Evolutionary conservation across 2,329 filamentous ascomycete species (phyloP).

Genomic region (Rhynchosporium agropyri): DNA sequence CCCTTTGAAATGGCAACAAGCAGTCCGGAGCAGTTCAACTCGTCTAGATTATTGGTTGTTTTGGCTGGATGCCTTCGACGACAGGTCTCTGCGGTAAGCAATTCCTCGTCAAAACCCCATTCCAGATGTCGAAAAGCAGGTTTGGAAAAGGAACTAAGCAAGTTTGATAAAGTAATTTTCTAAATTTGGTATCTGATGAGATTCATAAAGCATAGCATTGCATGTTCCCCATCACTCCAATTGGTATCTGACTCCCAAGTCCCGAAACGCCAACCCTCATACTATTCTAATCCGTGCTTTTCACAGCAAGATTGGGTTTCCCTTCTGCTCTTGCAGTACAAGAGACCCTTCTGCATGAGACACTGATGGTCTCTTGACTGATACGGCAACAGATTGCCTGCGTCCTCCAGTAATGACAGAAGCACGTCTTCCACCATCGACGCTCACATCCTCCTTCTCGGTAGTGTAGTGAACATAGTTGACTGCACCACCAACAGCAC

Average conservation of each 20-base stretch:
- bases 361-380: constrained; percentile 20
- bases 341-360: neutral
- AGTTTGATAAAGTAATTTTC: neutral
- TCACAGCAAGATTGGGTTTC: constrained; percentile 24
- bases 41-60: too few species aligned
- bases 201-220: neutral
- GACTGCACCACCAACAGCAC: constrained; percentile 38
- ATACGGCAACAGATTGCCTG: constrained; percentile 16
- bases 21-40: too few species aligned
- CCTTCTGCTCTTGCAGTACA: constrained; percentile 22
- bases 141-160: too few species aligned
- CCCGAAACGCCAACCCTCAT: neutral
- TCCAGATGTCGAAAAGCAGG: too few species aligned
- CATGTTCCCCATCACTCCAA: neutral
- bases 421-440: constrained; percentile 21
- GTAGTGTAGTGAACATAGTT: constrained; percentile 32
- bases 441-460: constrained; percentile 24
- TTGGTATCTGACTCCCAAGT: neutral
- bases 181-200: constrained; percentile 3
- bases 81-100: too few species aligned
- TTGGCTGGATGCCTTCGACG: too few species aligned
- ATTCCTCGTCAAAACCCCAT: too few species aligned
- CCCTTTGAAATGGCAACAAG: too few species aligned
- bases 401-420: constrained; percentile 18
- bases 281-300: neutral